These are phyloP conservation scores for Cutaneotrichosporon sp. DNA, from an alignment of 1,284 basidiomycete species.

Conservation along the genomic window DNA sequence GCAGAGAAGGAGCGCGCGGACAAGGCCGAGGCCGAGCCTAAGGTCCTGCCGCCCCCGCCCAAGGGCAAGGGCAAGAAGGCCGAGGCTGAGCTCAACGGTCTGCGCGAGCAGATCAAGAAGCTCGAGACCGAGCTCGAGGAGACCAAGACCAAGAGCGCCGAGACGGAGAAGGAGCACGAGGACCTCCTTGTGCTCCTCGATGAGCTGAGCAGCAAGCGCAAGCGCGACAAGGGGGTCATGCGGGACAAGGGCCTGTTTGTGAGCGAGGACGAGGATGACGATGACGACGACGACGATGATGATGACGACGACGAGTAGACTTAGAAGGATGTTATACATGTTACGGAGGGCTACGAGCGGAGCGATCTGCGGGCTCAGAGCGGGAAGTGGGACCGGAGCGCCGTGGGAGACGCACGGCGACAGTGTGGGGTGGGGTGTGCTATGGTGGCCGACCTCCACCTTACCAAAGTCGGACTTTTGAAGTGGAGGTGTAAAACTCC, in stretches of 20 bases:
- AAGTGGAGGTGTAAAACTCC: slow-evolving; percentile 4
- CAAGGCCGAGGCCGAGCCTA: slow-evolving; percentile 27
- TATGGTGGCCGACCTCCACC: background rate
- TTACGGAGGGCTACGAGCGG: background rate
- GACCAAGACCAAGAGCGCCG: slow-evolving; percentile 67
- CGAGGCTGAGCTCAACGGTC: slow-evolving; percentile 21
- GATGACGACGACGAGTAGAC: slow-evolving; percentile 30
- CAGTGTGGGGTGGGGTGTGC: too few relatives aligned
- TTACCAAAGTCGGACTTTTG: background rate
- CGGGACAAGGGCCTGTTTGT: slow-evolving; percentile 75
- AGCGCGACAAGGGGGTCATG: slow-evolving; percentile 76
- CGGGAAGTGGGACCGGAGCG: too few relatives aligned
- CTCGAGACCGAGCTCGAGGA: slow-evolving; percentile 56
- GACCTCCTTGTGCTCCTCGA: slow-evolving; percentile 91
- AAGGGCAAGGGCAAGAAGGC: slow-evolving; percentile 25
- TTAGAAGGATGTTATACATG: background rate
- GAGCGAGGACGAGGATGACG: slow-evolving; percentile 85
- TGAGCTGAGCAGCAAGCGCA: slow-evolving; percentile 82
- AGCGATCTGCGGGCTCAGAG: background rate
- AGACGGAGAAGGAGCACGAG: slow-evolving; percentile 92
- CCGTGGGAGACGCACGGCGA: too few relatives aligned
- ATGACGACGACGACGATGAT: slow-evolving; percentile 67
- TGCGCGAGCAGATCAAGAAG: slow-evolving; percentile 25
- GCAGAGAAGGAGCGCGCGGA: slow-evolving; percentile 6
- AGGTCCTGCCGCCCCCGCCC: slow-evolving; percentile 19